Evolutionary conservation across 2,329 filamentous ascomycete genomes (phyloP).

Genomic region (Colletotrichum sansevieriae): DNA sequence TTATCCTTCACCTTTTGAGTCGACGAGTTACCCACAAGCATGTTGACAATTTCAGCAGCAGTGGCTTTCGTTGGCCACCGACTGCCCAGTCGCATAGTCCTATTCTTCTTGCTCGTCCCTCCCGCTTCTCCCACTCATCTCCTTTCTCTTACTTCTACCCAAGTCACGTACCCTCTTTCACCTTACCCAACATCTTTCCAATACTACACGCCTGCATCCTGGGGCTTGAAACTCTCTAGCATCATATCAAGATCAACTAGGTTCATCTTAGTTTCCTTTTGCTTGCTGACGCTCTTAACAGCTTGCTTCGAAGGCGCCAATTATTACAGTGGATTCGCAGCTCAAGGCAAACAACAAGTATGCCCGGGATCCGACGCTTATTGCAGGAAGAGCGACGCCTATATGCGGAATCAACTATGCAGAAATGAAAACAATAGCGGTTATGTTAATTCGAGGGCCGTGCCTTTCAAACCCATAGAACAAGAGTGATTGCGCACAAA

Average conservation of each 20-base stretch:
- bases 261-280: not conserved
- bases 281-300: not conserved
- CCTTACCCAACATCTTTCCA: not conserved
- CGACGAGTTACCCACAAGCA: not conserved
- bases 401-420: slow-evolving; percentile 1
- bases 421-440: not conserved
- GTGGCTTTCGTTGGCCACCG: not conserved
- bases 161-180: not conserved
- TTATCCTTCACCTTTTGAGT: not conserved
- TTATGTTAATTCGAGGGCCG: not conserved
- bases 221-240: not conserved
- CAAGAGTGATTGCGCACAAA: not conserved
- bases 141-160: not conserved
- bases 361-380: not conserved
- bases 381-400: not conserved
- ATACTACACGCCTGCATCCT: not conserved
- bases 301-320: not conserved
- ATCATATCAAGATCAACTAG: slow-evolving; percentile 8
- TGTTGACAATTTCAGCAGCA: not conserved
- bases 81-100: not conserved
- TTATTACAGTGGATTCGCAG: not conserved
- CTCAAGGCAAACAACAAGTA: not conserved
- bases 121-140: not conserved
- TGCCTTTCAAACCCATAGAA: not conserved
- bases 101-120: slow-evolving; percentile 14